Evolutionary conservation across 148 eudicot genomes (phyloP).

Genomic region (Diospyros kaki): DNA sequence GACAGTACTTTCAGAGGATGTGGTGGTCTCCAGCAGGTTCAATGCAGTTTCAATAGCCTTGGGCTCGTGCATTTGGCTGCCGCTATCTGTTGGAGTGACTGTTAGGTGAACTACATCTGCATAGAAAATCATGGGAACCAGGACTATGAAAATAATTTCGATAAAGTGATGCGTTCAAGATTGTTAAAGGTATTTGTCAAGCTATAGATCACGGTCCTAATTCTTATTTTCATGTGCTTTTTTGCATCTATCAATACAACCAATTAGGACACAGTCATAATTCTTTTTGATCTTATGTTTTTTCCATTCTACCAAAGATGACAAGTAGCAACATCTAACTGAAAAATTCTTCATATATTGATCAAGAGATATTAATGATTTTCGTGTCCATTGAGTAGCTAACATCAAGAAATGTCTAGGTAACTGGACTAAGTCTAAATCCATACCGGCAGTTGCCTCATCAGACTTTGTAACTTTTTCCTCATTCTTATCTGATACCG

Average conservation of each 20-base stretch:
- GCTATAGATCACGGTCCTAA: neutral
- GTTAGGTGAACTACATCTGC: slow-evolving; percentile 27
- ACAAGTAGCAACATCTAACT: neutral
- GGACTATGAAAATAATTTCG: neutral
- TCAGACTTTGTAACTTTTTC: slow-evolving; percentile 22
- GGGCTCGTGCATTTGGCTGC: slow-evolving; percentile 5
- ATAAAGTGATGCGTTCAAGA: neutral
- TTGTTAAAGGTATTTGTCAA: neutral
- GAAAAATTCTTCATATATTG: neutral
- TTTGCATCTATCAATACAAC: too few relatives aligned
- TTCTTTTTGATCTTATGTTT: neutral
- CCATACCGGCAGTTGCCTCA: slow-evolving; percentile 36
- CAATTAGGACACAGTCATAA: too few relatives aligned
- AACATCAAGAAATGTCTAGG: neutral
- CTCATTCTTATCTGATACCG: slow-evolving; percentile 27
- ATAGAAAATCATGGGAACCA: slow-evolving; percentile 8
- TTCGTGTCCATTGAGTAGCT: neutral
- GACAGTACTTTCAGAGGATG: slow-evolving; percentile 15
- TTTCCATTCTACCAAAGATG: neutral
- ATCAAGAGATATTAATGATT: neutral
- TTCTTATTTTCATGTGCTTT: too few relatives aligned
- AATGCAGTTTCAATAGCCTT: slow-evolving; percentile 18
- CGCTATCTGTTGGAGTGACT: slow-evolving; percentile 11
- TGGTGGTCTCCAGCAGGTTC: slow-evolving; percentile 14
- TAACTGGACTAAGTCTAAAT: neutral